These are phyloP conservation scores for Testicularia cyperi DNA, from an alignment of 1,284 basidiomycete genomes.

Conservation along the genomic window DNA sequence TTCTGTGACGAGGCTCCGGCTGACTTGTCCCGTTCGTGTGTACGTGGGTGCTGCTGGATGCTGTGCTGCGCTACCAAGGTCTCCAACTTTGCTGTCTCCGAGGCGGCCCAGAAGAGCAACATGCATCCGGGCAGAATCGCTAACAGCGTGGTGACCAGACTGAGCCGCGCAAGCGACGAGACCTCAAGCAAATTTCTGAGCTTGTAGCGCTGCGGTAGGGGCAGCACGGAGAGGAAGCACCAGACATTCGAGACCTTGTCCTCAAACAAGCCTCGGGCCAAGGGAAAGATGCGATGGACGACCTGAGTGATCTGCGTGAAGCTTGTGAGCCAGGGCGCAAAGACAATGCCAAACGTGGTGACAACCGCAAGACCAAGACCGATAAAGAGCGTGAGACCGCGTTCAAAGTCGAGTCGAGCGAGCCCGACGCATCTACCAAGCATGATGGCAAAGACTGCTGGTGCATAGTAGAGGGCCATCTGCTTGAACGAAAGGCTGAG, in stretches of 20 bases:
- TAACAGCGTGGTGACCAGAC: constrained; percentile 57
- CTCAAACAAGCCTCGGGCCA: constrained; percentile 85
- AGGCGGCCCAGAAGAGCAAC: constrained; percentile 45
- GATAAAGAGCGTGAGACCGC: constrained; percentile 70
- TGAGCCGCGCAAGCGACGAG: constrained; percentile 57
- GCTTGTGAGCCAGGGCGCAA: constrained; percentile 73
- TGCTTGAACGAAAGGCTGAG: constrained; percentile 87
- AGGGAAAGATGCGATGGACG: constrained; percentile 81
- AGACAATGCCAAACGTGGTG: constrained; percentile 70
- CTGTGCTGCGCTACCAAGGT: constrained; percentile 43
- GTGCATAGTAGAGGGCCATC: constrained; percentile 91
- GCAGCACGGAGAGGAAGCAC: constrained; percentile 62
- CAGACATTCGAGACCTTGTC: constrained; percentile 97
- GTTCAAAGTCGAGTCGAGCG: constrained; percentile 69
- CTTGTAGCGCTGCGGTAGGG: constrained; percentile 45
- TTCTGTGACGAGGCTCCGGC: too few relatives aligned
- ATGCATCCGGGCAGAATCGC: constrained; percentile 57
- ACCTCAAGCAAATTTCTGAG: constrained; percentile 37
- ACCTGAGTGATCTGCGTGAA: constrained; percentile 67
- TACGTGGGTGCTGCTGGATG: background rate
- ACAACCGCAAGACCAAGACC: constrained; percentile 66
- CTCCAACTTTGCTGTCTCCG: constrained; percentile 52
- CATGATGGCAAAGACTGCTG: constrained; percentile 65
- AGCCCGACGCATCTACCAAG: constrained; percentile 69
- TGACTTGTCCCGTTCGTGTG: too few relatives aligned